Conservation (phyloP, 768 basidiomycete species). For the Boletus reticuloceps region DNA sequence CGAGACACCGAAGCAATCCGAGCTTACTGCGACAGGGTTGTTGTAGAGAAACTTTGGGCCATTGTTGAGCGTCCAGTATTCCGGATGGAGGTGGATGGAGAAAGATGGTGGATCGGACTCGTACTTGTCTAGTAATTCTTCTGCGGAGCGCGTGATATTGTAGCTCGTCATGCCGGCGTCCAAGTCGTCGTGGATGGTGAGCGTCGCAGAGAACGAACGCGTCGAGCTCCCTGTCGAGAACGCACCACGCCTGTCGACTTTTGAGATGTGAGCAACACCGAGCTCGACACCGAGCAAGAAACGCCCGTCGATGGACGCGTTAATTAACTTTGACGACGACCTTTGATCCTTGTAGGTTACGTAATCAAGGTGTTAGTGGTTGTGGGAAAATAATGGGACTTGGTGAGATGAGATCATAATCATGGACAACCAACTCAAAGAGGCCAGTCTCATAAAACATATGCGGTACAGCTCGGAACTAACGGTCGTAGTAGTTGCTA, state of each 20-base stretch:
- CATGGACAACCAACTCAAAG: slow-evolving; percentile 40
- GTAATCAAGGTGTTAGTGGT: slow-evolving; percentile 15
- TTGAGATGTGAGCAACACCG: background rate
- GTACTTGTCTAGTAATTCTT: slow-evolving; percentile 57
- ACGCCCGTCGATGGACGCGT: slow-evolving; percentile 15
- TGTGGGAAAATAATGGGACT: slow-evolving; percentile 18
- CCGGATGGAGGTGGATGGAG: slow-evolving; percentile 71
- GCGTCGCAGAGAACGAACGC: background rate
- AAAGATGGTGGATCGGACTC: slow-evolving; percentile 66
- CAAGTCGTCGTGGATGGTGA: slow-evolving; percentile 11
- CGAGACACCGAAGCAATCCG: background rate
- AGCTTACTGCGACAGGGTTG: slow-evolving; percentile 61
- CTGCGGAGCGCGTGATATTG: slow-evolving; percentile 65
- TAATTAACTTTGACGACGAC: slow-evolving; percentile 12
- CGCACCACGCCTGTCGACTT: background rate
- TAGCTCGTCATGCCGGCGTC: slow-evolving; percentile 58
- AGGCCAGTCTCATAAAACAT: slow-evolving; percentile 29
- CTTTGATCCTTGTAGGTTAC: slow-evolving; percentile 11
- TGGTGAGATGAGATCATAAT: slow-evolving; percentile 20
- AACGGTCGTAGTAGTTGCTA: slow-evolving; percentile 53
- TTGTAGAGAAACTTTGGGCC: slow-evolving; percentile 82
- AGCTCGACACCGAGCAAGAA: background rate
- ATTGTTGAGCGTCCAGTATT: slow-evolving; percentile 81
- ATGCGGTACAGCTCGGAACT: slow-evolving; percentile 3
- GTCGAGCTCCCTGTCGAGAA: background rate